phyloP scores from a whole-genome alignment of 2,329 filamentous ascomycete species.

The Didymella lethalis region DNA sequence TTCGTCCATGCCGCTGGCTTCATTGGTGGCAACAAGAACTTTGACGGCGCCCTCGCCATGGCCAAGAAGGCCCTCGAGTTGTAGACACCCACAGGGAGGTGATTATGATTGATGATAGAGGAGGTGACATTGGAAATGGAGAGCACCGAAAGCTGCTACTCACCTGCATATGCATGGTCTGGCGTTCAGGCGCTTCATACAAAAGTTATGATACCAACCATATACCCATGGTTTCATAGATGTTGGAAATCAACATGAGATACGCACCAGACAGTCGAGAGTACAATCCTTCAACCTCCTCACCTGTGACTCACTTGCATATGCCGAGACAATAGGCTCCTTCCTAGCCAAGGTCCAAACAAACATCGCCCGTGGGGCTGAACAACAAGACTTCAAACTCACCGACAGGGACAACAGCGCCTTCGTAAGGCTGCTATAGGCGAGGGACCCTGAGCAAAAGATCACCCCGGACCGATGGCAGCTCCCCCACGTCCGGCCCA shows the following conservation, averaged over 20 bases:
- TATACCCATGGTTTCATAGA: constrained; percentile 26
- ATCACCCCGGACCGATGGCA: constrained; percentile 8
- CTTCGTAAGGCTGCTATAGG: background rate
- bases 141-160: constrained; percentile 28
- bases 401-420: constrained; percentile 5
- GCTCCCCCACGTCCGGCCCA: constrained; percentile 7
- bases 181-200: constrained; percentile 40
- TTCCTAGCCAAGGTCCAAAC: background rate
- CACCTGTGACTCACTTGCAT: background rate
- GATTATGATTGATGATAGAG: background rate
- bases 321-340: background rate
- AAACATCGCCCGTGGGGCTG: background rate
- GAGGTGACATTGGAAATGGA: background rate
- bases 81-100: constrained; percentile 17
- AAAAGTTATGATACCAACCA: constrained; percentile 41
- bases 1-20: constrained; percentile 96
- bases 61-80: constrained; percentile 73
- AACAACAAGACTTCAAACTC: constrained; percentile 3
- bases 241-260: constrained; percentile 1
- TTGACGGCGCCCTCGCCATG: constrained; percentile 87
- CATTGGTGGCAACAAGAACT: constrained; percentile 93
- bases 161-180: constrained; percentile 38
- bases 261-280: background rate
- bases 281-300: background rate
- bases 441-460: constrained; percentile 6